A percentile compares a stretch with the other conserved stretches of the same genome.
These are phyloP conservation scores for Colletotrichum somersetense DNA, from an alignment of 2,329 filamentous ascomycete species.

Conservation along the genomic window DNA sequence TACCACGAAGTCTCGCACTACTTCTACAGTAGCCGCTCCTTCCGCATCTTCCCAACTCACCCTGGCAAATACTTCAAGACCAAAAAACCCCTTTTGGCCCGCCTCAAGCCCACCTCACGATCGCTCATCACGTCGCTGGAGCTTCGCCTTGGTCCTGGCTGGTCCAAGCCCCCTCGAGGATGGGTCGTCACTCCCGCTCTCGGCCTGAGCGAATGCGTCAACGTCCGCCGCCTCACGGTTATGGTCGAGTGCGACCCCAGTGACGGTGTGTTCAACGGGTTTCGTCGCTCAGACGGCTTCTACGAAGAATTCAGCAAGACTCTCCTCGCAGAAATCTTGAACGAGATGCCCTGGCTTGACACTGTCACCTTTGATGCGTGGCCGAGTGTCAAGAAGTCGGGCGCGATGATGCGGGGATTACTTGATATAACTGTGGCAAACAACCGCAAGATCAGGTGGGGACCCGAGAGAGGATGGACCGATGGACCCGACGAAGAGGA, in stretches of 20 bases:
- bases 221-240: conserved; percentile 71
- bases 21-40: conserved; percentile 73
- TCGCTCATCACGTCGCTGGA: conserved; percentile 73
- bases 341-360: conserved; percentile 66
- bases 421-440: conserved; percentile 63
- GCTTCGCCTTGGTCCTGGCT: conserved; percentile 79
- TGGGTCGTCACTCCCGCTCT: conserved; percentile 77
- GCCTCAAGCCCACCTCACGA: conserved; percentile 72
- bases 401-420: conserved; percentile 73
- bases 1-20: conserved; percentile 73
- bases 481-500: conserved; percentile 60
- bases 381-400: conserved; percentile 72
- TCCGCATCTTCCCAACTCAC: conserved; percentile 76
- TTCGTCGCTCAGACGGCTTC: conserved; percentile 73
- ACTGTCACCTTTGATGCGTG: conserved; percentile 79
- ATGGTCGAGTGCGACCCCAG: conserved; percentile 82
- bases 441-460: conserved; percentile 72
- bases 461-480: conserved; percentile 75
- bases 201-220: conserved; percentile 72
- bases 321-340: conserved; percentile 69
- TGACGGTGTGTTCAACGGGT: conserved; percentile 75
- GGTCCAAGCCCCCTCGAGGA: conserved; percentile 75
- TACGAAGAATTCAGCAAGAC: conserved; percentile 76
- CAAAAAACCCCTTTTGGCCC: conserved; percentile 77
- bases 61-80: conserved; percentile 78